Conservation (phyloP, 1,284 basidiomycete genomes). For the Puccinia triticina region DNA sequence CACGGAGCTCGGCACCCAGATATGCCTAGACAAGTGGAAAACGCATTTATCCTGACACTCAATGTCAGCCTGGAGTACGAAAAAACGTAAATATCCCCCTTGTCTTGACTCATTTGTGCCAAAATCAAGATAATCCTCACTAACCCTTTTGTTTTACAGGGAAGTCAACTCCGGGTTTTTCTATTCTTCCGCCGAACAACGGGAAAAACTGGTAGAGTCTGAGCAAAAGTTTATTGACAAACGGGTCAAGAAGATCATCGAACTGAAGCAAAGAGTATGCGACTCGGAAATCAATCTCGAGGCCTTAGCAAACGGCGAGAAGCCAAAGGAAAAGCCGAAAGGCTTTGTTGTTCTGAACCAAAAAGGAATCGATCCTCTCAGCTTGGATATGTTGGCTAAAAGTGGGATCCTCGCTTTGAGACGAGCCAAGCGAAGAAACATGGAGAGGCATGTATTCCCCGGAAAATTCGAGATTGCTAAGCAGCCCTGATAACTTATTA, state of each 20-base stretch:
- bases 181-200: conserved; percentile 97
- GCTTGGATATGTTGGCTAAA: conserved; percentile 93
- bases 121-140: background rate
- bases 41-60: conserved; percentile 90
- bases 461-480: background rate
- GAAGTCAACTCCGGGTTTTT: conserved; percentile 99
- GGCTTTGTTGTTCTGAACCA: conserved; percentile 97
- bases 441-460: conserved; percentile 75
- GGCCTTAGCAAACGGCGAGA: conserved; percentile 63
- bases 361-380: conserved; percentile 98
- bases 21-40: conserved; percentile 98
- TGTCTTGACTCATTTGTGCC: conserved; percentile 24
- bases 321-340: conserved; percentile 67
- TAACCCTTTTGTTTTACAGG: conserved; percentile 62
- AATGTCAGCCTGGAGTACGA: conserved; percentile 99
- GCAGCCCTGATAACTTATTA: background rate
- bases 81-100: conserved; percentile 78
- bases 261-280: conserved; percentile 94
- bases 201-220: conserved; percentile 97
- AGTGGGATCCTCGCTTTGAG: conserved; percentile 93
- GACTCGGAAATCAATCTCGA: conserved; percentile 81
- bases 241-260: conserved; percentile 94
- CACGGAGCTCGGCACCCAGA: conserved; percentile 97
- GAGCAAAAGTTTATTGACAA: conserved; percentile 92
- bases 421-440: conserved; percentile 93